A percentile compares a stretch with the other conserved stretches of the same genome.
These are phyloP conservation scores for Pezicula carpinea DNA, from an alignment of 2,329 filamentous ascomycete genomes.

Conservation along the genomic window DNA sequence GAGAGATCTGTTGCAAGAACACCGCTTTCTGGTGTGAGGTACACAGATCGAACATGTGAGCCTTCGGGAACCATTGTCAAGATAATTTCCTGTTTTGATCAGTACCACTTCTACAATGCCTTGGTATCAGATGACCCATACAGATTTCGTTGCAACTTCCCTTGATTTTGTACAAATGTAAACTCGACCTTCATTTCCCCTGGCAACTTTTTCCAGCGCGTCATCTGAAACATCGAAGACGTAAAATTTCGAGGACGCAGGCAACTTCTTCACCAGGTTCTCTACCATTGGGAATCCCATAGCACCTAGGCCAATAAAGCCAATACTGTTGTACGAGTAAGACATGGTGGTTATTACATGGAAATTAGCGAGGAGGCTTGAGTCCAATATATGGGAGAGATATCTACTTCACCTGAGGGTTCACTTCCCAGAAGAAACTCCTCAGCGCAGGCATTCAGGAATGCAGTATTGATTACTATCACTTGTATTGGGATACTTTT, in stretches of 20 bases:
- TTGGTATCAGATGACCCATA: conserved; percentile 35
- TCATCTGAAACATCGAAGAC: conserved; percentile 60
- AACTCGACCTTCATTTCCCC: conserved; percentile 43
- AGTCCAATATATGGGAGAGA: too few species aligned
- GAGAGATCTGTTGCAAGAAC: conserved; percentile 41
- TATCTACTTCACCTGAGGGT: too few species aligned
- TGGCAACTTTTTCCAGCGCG: conserved; percentile 47
- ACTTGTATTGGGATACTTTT: too few species aligned
- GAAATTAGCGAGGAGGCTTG: too few species aligned
- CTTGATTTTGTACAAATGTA: conserved; percentile 49
- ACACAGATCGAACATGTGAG: conserved; percentile 63
- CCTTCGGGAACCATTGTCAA: conserved; percentile 68
- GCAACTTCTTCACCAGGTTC: conserved; percentile 60
- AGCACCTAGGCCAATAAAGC: conserved; percentile 48
- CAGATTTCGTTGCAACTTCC: conserved; percentile 59
- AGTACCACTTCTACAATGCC: background rate
- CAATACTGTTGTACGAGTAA: conserved; percentile 18
- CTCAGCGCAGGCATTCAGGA: too few species aligned
- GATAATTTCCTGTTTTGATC: conserved; percentile 49
- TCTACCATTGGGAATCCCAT: conserved; percentile 60
- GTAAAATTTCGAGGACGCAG: conserved; percentile 48
- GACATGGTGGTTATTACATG: too few species aligned
- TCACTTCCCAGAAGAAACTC: too few species aligned
- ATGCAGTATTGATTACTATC: too few species aligned
- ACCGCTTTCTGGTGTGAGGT: conserved; percentile 37